Base-by-base conservation (phyloP, 1,284 basidiomycete species). In the Fereydounia khargensis region DNA sequence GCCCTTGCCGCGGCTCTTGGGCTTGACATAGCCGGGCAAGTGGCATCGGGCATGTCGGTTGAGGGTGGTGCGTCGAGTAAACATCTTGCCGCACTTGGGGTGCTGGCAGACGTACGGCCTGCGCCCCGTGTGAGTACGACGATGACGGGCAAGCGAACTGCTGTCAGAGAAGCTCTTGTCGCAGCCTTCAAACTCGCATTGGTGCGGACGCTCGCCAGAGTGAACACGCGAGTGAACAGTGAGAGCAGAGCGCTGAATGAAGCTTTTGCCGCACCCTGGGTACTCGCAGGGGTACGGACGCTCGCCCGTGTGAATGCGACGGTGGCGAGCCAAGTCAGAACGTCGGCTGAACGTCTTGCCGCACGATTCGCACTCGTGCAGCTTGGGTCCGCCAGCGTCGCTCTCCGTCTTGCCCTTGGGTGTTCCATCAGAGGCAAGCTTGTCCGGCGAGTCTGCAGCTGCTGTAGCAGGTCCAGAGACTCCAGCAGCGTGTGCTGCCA, bases 271-370 rank as follows among this genome's bases (percentile, higher is more conserved):
- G 41, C 73, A 75, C 9, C 67, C 85, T 16, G 78, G 76, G 64
- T 87, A 82, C 24, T 71, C 63, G 60, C 76, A 78, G 6, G 72
- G 74, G 43, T 87, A 91, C 3, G 89, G 89, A 38, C 88, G 83
- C 75, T 91, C 89, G 22, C 89, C 89, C 0, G 89, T 90, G 70
- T 91, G 89, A 78, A 90, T 90, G 40, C 88, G 83, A 80, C 84
- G 85, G 73, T 91, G 88, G 16, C 71, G 57, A 13, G 70, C 70
- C 25, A 74, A 44, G 36, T 74, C 72, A 11, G 72, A 74, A 22
- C 72, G 50, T 24, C 72, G 59, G 42, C 68, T 71, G 42, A 74
- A 74, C 14, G 70, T 67, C 56, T 74, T 74, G 36, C 50, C 59
- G 42, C 72, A 74, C 11, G 62, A 57, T 40, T 70, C 72, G 49